Percentiles rank a stretch among this genome's conserved stretches.
Evolutionary conservation across 352 stramenopile genomes (phyloP).

Genomic region (Phytopythium montanum): DNA sequence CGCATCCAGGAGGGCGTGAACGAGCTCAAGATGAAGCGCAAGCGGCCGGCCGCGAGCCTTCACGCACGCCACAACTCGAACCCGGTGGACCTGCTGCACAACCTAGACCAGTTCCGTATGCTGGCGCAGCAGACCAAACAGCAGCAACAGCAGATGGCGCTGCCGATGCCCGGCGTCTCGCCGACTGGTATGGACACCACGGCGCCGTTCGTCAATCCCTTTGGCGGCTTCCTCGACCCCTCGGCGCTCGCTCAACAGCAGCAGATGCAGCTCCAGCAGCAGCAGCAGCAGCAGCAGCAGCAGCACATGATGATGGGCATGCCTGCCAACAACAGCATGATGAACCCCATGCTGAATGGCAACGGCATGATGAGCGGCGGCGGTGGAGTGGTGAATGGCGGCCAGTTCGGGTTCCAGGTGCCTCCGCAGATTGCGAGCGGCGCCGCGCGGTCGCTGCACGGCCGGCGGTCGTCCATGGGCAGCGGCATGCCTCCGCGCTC

Average conservation of each 20-base stretch:
- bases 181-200: constrained; percentile 1
- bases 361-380: constrained; percentile 2
- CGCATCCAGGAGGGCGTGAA: constrained; percentile 65
- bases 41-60: constrained; percentile 39
- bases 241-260: constrained; percentile 24
- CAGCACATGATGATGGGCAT: constrained; percentile 6
- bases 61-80: constrained; percentile 73
- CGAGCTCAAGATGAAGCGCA: constrained; percentile 80
- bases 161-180: background rate
- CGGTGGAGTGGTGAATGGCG: constrained; percentile 1
- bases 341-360: background rate
- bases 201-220: constrained; percentile 26
- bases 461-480: constrained; percentile 44
- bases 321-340: background rate
- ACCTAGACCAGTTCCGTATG: constrained; percentile 68
- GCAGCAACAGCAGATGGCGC: constrained; percentile 39
- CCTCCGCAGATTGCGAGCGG: constrained; percentile 55
- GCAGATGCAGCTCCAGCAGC: constrained; percentile 5
- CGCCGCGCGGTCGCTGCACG: constrained; percentile 50
- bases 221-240: constrained; percentile 27
- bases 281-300: constrained; percentile 10
- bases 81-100: constrained; percentile 71
- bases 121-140: constrained; percentile 60
- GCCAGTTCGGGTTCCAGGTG: constrained; percentile 48
- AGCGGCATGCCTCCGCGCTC: constrained; percentile 32